Percentiles rank a stretch among this genome's conserved stretches.
phyloP scores from a whole-genome alignment of 2,329 filamentous ascomycete species.

The Lizonia empirigonia region DNA sequence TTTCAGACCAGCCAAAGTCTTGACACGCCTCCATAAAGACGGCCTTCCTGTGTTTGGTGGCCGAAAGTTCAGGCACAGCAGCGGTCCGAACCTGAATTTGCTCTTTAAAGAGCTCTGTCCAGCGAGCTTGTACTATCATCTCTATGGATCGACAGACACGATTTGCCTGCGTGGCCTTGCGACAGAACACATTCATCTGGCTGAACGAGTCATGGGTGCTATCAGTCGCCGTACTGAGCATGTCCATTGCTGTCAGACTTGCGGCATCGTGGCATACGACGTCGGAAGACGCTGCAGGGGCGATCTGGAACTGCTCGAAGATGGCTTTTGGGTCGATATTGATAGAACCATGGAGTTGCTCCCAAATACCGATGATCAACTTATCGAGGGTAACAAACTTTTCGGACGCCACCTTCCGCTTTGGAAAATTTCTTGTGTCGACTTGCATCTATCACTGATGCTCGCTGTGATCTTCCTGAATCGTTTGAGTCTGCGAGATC shows the following conservation, averaged over 20 bases:
- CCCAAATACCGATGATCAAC: constrained; percentile 57
- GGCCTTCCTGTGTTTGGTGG: constrained; percentile 58
- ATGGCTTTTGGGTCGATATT: constrained; percentile 49
- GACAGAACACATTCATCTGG: constrained; percentile 52
- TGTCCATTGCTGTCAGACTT: constrained; percentile 16
- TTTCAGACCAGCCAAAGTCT: constrained; percentile 62
- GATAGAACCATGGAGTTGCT: constrained; percentile 54
- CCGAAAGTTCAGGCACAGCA: constrained; percentile 50
- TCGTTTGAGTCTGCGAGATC: constrained; percentile 32
- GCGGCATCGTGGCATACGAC: constrained; percentile 17
- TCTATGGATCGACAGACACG: constrained; percentile 62
- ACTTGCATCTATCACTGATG: constrained; percentile 43
- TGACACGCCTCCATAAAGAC: constrained; percentile 60
- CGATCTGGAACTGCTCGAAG: constrained; percentile 40
- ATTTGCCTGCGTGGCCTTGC: constrained; percentile 57
- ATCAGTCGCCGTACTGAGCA: constrained; percentile 19
- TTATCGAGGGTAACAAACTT: constrained; percentile 54
- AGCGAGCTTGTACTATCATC: constrained; percentile 63
- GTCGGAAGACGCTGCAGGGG: constrained; percentile 22
- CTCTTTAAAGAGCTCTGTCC: constrained; percentile 62
- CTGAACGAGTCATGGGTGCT: constrained; percentile 40
- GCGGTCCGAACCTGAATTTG: constrained; percentile 53
- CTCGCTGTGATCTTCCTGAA: constrained; percentile 39
- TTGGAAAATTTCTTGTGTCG: constrained; percentile 40
- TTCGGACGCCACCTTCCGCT: constrained; percentile 39